A percentile compares a stretch with the other conserved stretches of the same genome.
phyloP scores from a whole-genome alignment of 352 stramenopile species.

The Phytophthora pinifolia region DNA sequence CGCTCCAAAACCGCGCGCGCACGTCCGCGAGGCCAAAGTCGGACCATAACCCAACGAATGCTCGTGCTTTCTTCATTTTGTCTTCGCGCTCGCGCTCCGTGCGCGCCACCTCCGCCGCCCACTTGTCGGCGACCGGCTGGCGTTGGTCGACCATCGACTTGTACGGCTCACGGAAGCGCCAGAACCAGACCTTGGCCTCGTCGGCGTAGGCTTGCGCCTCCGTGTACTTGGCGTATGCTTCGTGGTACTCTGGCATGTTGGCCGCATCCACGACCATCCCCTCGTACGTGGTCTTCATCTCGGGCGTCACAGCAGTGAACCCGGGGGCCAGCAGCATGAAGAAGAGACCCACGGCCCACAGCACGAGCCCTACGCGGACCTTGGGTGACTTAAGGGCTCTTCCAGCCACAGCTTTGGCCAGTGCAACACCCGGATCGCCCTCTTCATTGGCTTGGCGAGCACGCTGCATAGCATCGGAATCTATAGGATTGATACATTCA shows the following conservation, averaged over 20 bases:
- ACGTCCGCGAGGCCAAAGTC: conserved; percentile 82
- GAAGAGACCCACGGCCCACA: conserved; percentile 81
- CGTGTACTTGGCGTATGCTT: conserved; percentile 57
- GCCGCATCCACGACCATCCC: conserved; percentile 70
- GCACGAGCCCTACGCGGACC: conserved; percentile 58
- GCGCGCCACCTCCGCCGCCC: conserved; percentile 53
- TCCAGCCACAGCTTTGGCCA: conserved; percentile 56
- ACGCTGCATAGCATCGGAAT: conserved; percentile 35
- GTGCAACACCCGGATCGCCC: conserved; percentile 47
- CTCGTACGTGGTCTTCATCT: conserved; percentile 82
- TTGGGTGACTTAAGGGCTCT: conserved; percentile 58
- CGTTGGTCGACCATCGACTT: conserved; percentile 53
- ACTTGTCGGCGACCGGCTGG: conserved; percentile 60
- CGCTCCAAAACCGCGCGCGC: conserved; percentile 73
- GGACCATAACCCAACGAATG: conserved; percentile 79
- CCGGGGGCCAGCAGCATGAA: conserved; percentile 81
- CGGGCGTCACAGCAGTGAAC: conserved; percentile 56
- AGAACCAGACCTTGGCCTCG: conserved; percentile 87
- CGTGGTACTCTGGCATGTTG: conserved; percentile 77
- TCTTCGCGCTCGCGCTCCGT: conserved; percentile 57
- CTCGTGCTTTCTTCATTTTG: conserved; percentile 82
- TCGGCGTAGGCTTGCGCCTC: conserved; percentile 58
- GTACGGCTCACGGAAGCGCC: conserved; percentile 82
- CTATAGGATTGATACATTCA: conserved; percentile 14
- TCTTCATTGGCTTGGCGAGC: conserved; percentile 11